Base-by-base conservation (phyloP, 352 stramenopile genomes). In the Lagenidium giganteum region DNA sequence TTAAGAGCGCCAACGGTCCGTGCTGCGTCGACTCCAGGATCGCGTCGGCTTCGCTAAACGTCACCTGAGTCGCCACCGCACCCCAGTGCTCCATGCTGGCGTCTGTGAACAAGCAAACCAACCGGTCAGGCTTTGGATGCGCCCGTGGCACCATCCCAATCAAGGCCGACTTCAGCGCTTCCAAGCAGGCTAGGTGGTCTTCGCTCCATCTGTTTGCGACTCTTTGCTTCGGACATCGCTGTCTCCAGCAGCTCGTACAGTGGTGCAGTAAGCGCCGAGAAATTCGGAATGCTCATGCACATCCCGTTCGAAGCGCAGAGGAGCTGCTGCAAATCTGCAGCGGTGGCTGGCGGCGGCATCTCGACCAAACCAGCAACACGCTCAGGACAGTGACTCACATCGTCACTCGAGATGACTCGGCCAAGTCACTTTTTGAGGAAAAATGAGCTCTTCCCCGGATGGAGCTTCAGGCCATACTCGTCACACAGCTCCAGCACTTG, bases 261-360 rank as follows among this genome's bases (percentile, higher is more conserved):
- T 7, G 26, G 38, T 9, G 27, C 41, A 3, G 45, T 46, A 4
- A 61, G 26, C 3, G 20, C 18, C 0, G 29, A 47, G 40, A 45
- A 68, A 12, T 61, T 21, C 0, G 53, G 37, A 18, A 68, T 64
- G 23, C 24, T 64, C 13, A 43, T 23, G 5, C 49, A 50, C 54
- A 61, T 64, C 59, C 49, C 61, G 17, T 68, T 68, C 3, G 29
- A 27, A 3, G 51, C 57, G 30, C 51, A 62, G 8, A 67, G 17
- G 3, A 47, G 58, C 23, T 57, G 47, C 17, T 51, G 48, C 6
- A 68, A 26, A 0, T 67, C 53, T 5, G 16, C 58, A 34, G 37
- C 52, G 3, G 42, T 54, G 9, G 9, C 13, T 0, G 54, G 43
- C 14, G 22, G 39, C 27, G 31, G 27, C 42, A 68, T 45, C 3